These are phyloP conservation scores for Russula sp. DNA, from an alignment of 768 basidiomycete species.

Conservation along the genomic window DNA sequence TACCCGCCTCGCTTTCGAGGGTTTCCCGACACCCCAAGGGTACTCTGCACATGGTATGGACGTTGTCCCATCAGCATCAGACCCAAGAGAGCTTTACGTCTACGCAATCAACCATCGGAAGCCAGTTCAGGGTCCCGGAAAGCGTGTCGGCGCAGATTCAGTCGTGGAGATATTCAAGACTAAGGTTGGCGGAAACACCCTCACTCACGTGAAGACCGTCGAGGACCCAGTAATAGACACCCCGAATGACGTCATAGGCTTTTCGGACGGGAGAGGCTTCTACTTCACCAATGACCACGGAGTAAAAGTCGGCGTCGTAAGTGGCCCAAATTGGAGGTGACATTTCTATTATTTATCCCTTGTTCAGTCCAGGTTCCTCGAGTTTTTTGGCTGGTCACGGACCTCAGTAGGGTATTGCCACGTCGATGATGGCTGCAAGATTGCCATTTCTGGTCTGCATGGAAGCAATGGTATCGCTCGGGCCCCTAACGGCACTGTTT, in stretches of 20 bases:
- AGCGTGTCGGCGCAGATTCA: slow-evolving; percentile 59
- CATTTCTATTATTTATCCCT: background rate
- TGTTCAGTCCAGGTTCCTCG: slow-evolving; percentile 7
- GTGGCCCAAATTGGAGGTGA: slow-evolving; percentile 23
- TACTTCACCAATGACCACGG: slow-evolving; percentile 67
- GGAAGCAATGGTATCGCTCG: slow-evolving; percentile 57
- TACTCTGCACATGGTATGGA: slow-evolving; percentile 65
- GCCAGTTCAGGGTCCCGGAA: slow-evolving; percentile 38
- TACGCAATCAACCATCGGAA: slow-evolving; percentile 69
- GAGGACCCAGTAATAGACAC: slow-evolving; percentile 49
- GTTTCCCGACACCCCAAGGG: slow-evolving; percentile 35
- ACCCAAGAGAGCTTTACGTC: slow-evolving; percentile 49
- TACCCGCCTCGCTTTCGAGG: slow-evolving; percentile 35
- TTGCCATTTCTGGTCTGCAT: slow-evolving; percentile 45
- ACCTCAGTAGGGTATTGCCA: slow-evolving; percentile 64
- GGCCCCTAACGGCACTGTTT: slow-evolving; percentile 53
- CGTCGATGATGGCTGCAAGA: slow-evolving; percentile 51
- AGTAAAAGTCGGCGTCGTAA: slow-evolving; percentile 48
- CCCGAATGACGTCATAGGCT: slow-evolving; percentile 71
- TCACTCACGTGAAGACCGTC: slow-evolving; percentile 55
- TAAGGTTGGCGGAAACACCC: slow-evolving; percentile 34
- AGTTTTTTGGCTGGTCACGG: slow-evolving; percentile 9
- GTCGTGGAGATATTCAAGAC: slow-evolving; percentile 66
- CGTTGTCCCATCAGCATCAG: slow-evolving; percentile 46
- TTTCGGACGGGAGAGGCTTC: slow-evolving; percentile 55